These are phyloP conservation scores for Talaromyces sp. DNA, from an alignment of 2,329 filamentous ascomycete genomes.

Conservation along the genomic window DNA sequence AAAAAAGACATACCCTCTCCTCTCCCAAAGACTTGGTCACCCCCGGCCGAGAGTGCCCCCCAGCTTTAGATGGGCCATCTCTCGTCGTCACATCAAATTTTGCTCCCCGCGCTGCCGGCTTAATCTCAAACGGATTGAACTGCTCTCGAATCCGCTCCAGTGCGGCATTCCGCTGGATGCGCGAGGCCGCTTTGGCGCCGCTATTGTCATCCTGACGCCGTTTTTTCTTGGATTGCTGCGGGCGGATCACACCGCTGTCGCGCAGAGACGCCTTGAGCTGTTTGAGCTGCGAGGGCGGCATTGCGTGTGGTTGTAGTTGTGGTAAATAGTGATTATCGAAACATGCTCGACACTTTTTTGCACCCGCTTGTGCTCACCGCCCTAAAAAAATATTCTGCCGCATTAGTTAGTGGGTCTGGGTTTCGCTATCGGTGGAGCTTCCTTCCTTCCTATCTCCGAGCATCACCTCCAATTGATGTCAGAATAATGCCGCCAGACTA, in stretches of 20 bases:
- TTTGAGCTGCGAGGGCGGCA: constrained; percentile 96
- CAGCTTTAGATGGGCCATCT: constrained; percentile 44
- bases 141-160: constrained; percentile 84
- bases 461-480: neutral
- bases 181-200: constrained; percentile 58
- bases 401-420: neutral
- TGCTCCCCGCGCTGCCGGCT: constrained; percentile 66
- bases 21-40: constrained; percentile 82
- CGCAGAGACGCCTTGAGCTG: constrained; percentile 85
- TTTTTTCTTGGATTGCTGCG: constrained; percentile 93
- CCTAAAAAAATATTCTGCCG: neutral
- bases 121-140: constrained; percentile 97
- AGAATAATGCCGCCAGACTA: neutral
- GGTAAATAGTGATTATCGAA: neutral
- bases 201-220: constrained; percentile 68
- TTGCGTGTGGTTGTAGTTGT: constrained; percentile 34
- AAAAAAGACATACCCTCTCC: constrained; percentile 57
- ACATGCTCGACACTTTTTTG: neutral
- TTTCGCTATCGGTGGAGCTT: neutral
- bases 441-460: neutral
- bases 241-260: constrained; percentile 83
- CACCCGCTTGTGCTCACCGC: neutral
- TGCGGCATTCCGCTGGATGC: constrained; percentile 68
- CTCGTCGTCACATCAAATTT: constrained; percentile 81
- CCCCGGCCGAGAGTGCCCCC: constrained; percentile 67